Conservation (phyloP, 1,284 basidiomycete genomes). For the Apiotrichum gracile region DNA sequence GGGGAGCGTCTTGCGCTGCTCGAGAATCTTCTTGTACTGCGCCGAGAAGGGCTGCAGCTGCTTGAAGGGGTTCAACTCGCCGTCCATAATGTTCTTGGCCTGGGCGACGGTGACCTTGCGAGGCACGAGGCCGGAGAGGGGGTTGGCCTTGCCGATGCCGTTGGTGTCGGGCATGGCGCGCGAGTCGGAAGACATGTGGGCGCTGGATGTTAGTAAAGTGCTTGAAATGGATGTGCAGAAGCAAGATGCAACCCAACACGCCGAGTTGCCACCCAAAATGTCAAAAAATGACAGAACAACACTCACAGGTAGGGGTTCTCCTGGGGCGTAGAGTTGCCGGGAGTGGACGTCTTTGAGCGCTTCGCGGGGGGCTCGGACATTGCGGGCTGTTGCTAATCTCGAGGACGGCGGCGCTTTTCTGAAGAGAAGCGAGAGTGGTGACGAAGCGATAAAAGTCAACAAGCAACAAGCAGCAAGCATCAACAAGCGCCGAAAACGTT, state of each 20-base stretch:
- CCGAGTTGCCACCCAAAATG: not conserved
- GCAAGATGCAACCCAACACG: not conserved
- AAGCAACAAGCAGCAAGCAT: not conserved
- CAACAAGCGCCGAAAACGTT: not conserved
- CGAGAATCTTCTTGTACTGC: slow-evolving; percentile 81
- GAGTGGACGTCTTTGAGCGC: slow-evolving; percentile 29
- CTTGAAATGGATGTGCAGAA: not conserved
- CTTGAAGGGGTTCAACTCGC: slow-evolving; percentile 85
- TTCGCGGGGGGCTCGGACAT: slow-evolving; percentile 40
- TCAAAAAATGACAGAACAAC: not conserved
- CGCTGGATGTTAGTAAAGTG: slow-evolving; percentile 12
- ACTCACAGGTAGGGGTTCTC: slow-evolving; percentile 43
- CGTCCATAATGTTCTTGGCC: slow-evolving; percentile 68
- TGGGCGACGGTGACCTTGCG: slow-evolving; percentile 67
- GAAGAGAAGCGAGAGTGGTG: too few species aligned
- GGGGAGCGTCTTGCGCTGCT: slow-evolving; percentile 77
- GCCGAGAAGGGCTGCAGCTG: slow-evolving; percentile 62
- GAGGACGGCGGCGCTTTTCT: not conserved
- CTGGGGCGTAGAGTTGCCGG: slow-evolving; percentile 17
- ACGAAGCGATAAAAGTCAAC: not conserved
- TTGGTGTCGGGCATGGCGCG: slow-evolving; percentile 6
- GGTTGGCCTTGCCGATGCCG: slow-evolving; percentile 41
- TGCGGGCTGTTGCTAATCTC: not conserved
- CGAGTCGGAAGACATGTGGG: slow-evolving; percentile 20
- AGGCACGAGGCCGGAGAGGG: slow-evolving; percentile 71